Percentiles rank a stretch among this genome's conserved stretches.
phyloP scores from a whole-genome alignment of 2,329 filamentous ascomycete genomes.

The Aspergillus fijiensis region DNA sequence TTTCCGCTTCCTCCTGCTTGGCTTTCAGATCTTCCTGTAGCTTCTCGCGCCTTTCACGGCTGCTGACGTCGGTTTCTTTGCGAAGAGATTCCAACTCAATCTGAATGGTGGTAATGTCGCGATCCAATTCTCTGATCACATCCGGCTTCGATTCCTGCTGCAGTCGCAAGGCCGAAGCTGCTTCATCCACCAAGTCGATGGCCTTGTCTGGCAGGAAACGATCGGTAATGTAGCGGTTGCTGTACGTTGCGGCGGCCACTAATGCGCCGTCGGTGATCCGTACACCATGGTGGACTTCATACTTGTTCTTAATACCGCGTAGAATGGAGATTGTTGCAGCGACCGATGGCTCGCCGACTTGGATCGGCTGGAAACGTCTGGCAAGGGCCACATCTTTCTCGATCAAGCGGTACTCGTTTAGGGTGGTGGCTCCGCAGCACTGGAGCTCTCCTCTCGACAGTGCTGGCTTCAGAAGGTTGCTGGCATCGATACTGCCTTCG shows the following conservation, averaged over 20 bases:
- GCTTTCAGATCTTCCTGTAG: slow-evolving; percentile 73
- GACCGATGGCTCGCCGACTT: slow-evolving; percentile 88
- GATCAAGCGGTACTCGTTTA: slow-evolving; percentile 88
- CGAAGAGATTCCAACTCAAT: slow-evolving; percentile 93
- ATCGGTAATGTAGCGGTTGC: slow-evolving; percentile 95
- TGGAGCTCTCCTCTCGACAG: slow-evolving; percentile 90
- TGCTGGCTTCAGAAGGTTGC: slow-evolving; percentile 89
- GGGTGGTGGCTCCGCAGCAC: slow-evolving; percentile 90
- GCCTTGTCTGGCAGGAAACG: slow-evolving; percentile 95
- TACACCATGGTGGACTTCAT: slow-evolving; percentile 96
- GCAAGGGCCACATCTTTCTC: slow-evolving; percentile 95
- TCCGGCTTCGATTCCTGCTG: slow-evolving; percentile 98
- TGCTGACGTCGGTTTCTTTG: slow-evolving; percentile 89
- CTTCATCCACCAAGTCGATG: slow-evolving; percentile 95
- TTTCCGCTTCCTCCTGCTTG: slow-evolving; percentile 73
- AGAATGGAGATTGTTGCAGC: slow-evolving; percentile 93
- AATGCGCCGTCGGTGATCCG: slow-evolving; percentile 89
- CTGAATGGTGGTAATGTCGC: slow-evolving; percentile 95
- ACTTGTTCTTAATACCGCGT: slow-evolving; percentile 94
- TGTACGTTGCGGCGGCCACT: slow-evolving; percentile 87
- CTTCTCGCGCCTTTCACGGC: slow-evolving; percentile 82
- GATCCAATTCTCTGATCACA: slow-evolving; percentile 85
- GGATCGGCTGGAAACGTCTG: slow-evolving; percentile 87
- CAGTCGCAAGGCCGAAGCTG: slow-evolving; percentile 81
- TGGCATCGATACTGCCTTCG: slow-evolving; percentile 94